Base-by-base conservation (phyloP, 2,329 filamentous ascomycete genomes). In the Clonostachys rosea region DNA sequence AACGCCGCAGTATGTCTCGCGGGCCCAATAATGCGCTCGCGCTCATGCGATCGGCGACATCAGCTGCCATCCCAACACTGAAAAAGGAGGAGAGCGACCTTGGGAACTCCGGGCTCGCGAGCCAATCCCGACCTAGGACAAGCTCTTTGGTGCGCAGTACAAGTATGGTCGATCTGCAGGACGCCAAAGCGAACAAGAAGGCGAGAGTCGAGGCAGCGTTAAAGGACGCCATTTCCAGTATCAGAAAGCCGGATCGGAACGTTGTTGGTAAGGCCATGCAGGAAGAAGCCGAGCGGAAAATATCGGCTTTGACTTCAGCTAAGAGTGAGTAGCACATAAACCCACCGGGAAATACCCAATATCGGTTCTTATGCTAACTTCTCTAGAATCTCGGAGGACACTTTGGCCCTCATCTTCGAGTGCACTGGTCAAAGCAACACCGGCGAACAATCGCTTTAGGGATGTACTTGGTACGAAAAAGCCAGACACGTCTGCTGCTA, bases 181-280 rank as follows among this genome's bases (percentile, higher is more conserved):
- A 83, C 47, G 61, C 69, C 2, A 88, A 80, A 63, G 73, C 79
- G 34, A 81, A 72, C 56, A 87, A 81, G 61, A 85, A 86, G 59
- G 84, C 83, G 4, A 66, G 78, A 18, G 75, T 89, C 3, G 82
- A 89, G 43, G 80, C 83, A 30, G 84, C 91, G 57, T 66, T 92
- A 34, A 80, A 82, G 54, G 80, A 89, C 49, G 89, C 89, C 9
- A 91, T 94, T 44, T 79, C 79, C 6, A 78, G 83, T 10, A 63
- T 92, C 40, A 84, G 87, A 61, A 89, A 84, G 63, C 89, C 89
- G 1, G 91, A 92, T 57, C 79, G 89, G 42, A 77, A 81, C 18
- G 73, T 87, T 39, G 86, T 84, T 12, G 82, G 83, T 34, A 84
- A 83, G 56, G 77, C 81, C 36, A 73, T 87, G 48, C 81, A 78